A percentile compares a stretch with the other conserved stretches of the same genome.
phyloP scores from a whole-genome alignment of 768 basidiomycete species.

The Boletus tylopilopsis region DNA sequence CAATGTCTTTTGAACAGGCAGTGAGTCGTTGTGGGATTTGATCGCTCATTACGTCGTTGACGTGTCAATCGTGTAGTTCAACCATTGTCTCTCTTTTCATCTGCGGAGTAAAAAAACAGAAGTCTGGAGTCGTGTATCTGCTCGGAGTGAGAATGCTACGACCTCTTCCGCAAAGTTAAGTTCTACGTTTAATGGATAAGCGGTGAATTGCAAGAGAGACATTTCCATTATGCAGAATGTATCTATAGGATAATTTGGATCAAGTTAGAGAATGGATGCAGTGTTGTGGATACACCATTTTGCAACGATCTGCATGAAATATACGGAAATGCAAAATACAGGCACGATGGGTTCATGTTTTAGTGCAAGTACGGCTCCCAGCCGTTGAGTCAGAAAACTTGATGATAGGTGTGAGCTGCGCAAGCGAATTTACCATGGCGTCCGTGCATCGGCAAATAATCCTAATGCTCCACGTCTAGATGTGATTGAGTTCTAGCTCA shows the following conservation, averaged over 20 bases:
- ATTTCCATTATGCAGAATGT: slow-evolving; percentile 16
- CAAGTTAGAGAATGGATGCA: slow-evolving; percentile 3
- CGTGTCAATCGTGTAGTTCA: background rate
- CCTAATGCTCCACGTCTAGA: slow-evolving; percentile 10
- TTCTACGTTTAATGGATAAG: too few species aligned
- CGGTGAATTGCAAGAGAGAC: too few species aligned
- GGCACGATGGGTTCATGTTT: slow-evolving; percentile 8
- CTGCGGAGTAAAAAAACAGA: background rate
- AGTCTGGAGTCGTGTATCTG: slow-evolving; percentile 5
- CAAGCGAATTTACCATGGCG: slow-evolving; percentile 7
- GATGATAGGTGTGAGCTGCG: slow-evolving; percentile 13
- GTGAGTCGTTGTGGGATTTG: background rate
- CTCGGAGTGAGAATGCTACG: background rate
- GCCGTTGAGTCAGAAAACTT: background rate
- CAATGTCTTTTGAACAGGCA: slow-evolving; percentile 5
- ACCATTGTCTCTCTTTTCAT: slow-evolving; percentile 7
- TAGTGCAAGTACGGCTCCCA: slow-evolving; percentile 1
- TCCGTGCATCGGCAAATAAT: slow-evolving; percentile 6
- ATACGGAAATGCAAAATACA: slow-evolving; percentile 4
- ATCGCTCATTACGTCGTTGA: background rate
- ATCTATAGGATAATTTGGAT: slow-evolving; percentile 12
- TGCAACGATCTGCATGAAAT: slow-evolving; percentile 6
- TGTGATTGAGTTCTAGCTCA: slow-evolving; percentile 3
- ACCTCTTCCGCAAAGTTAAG: background rate
- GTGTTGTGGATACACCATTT: slow-evolving; percentile 13